A percentile compares a stretch with the other conserved stretches of the same genome.
Evolutionary conservation across 164 flowering plant genomes (phyloP).

Genomic region (Magnolia officinalis): DNA sequence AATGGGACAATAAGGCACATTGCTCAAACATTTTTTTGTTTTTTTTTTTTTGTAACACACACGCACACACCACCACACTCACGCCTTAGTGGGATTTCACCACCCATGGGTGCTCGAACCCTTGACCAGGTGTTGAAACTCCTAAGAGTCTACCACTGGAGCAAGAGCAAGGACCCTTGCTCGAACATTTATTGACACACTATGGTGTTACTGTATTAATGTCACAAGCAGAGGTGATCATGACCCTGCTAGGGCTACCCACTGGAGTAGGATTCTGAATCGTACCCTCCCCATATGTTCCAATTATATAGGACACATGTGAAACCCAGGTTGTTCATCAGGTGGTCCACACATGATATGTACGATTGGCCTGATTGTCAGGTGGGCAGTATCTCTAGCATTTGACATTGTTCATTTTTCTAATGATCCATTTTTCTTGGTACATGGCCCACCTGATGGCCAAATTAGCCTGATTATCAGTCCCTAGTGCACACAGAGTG

Average conservation of each 20-base stretch:
- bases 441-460: background rate
- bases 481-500: background rate
- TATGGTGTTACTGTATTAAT: background rate
- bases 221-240: background rate
- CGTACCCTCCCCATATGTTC: background rate
- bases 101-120: too few relatives aligned
- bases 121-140: too few relatives aligned
- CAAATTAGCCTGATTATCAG: background rate
- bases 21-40: background rate
- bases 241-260: too few relatives aligned
- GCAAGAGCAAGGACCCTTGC: too few relatives aligned
- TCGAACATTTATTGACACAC: background rate
- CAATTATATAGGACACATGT: background rate
- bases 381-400: background rate
- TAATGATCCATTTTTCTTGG: background rate
- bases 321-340: background rate
- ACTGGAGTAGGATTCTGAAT: too few relatives aligned
- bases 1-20: conserved; percentile 68
- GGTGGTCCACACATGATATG: background rate
- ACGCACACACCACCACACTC: too few relatives aligned
- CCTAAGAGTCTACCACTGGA: too few relatives aligned
- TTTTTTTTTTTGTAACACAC: too few relatives aligned
- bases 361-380: background rate
- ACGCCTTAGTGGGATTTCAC: too few relatives aligned
- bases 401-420: background rate